These are phyloP conservation scores for Fragilaria radians DNA, from an alignment of 108 stramenopile species.

Conservation along the genomic window DNA sequence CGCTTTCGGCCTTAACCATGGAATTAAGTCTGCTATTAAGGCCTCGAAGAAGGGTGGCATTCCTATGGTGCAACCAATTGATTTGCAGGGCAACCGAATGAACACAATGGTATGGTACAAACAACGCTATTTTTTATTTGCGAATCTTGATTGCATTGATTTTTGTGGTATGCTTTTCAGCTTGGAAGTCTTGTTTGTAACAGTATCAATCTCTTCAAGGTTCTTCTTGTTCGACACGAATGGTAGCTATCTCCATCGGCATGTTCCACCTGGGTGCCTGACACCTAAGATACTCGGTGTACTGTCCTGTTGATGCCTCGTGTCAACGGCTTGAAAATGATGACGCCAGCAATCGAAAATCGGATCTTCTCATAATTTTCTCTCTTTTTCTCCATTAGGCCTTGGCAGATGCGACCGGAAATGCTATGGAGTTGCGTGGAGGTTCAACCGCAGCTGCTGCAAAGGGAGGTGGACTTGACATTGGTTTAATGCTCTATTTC, in stretches of 20 bases:
- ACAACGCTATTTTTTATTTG: too few species aligned
- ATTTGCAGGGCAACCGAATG: conserved; percentile 39
- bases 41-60: conserved; percentile 16
- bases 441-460: conserved; percentile 22
- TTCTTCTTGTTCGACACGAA: too few species aligned
- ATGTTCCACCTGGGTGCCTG: too few species aligned
- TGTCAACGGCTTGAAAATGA: neutral
- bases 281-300: neutral
- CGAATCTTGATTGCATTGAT: too few species aligned
- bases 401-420: conserved; percentile 17
- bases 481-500: conserved; percentile 84
- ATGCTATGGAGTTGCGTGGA: conserved; percentile 51
- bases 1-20: conserved; percentile 58
- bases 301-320: neutral
- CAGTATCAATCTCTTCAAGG: too few species aligned
- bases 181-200: too few species aligned
- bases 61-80: conserved; percentile 41
- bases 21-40: conserved; percentile 18
- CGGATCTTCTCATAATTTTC: conserved; percentile 10
- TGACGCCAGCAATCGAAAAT: neutral
- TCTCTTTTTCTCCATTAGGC: conserved; percentile 15
- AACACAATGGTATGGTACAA: conserved; percentile 24
- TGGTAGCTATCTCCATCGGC: too few species aligned
- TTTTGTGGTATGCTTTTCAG: too few species aligned
- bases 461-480: conserved; percentile 39